These are phyloP conservation scores for Chalciporus pseudorubinellus DNA, from an alignment of 768 basidiomycete genomes.

Conservation along the genomic window DNA sequence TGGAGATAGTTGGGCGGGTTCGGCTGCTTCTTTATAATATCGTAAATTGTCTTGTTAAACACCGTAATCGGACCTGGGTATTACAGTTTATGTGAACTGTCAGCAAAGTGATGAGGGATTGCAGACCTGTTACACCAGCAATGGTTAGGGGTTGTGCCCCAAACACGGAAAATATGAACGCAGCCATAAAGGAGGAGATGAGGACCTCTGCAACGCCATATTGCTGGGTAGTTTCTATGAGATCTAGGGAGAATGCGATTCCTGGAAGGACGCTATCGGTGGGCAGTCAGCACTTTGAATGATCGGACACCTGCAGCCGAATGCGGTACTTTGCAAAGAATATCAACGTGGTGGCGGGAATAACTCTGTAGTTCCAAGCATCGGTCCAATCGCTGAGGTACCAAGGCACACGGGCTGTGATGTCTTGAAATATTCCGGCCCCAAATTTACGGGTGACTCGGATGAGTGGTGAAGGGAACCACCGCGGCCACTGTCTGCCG, in stretches of 20 bases:
- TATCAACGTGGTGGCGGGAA: slow-evolving; percentile 83
- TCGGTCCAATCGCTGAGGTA: slow-evolving; percentile 88
- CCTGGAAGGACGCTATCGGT: slow-evolving; percentile 68
- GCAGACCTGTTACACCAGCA: slow-evolving; percentile 80
- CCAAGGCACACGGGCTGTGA: slow-evolving; percentile 70
- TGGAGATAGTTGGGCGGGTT: slow-evolving; percentile 75
- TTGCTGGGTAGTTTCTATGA: slow-evolving; percentile 86
- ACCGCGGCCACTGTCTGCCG: no score
- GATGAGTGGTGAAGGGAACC: background rate
- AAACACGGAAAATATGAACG: slow-evolving; percentile 82
- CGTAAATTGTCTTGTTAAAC: slow-evolving; percentile 86
- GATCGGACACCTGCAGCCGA: no score
- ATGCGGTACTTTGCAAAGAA: slow-evolving; percentile 63
- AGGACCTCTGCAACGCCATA: slow-evolving; percentile 91
- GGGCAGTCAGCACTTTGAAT: no score
- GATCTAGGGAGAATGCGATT: slow-evolving; percentile 87
- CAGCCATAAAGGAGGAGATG: slow-evolving; percentile 82
- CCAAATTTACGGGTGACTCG: slow-evolving; percentile 33
- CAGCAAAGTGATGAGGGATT: background rate
- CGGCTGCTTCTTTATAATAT: slow-evolving; percentile 57
- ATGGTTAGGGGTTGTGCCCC: slow-evolving; percentile 91
- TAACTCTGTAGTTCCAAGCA: slow-evolving; percentile 87
- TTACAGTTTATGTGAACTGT: background rate
- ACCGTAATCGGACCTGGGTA: slow-evolving; percentile 82
- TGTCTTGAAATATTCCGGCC: slow-evolving; percentile 67